Base-by-base conservation (phyloP, 495 filamentous ascomycete species). In the Antarctomyces pellizariae region DNA sequence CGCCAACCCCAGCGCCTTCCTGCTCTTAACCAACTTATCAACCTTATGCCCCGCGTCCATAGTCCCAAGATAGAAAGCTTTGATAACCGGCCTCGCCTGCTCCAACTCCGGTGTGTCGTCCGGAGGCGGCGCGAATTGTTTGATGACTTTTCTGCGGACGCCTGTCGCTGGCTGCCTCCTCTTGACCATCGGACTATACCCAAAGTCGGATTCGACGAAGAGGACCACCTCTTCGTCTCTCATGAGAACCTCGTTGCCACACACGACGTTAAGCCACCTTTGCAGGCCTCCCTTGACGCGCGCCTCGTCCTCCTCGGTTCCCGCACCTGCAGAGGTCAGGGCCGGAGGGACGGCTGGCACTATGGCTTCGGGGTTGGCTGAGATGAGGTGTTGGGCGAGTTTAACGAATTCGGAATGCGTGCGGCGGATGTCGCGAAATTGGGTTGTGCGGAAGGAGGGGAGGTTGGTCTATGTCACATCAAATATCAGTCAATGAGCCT, bases 111-210 rank as follows among this genome's bases (percentile, higher is more conserved):
- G 89, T 0, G 89, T 95, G 41, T 99, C 89, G 48, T 99, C 89
- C 4, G 84, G 79, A 0, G 89, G 89, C 4, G 89, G 89, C 9
- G 89, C 89, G 44, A 99, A 99, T 49, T 99, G 89, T 56, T 99
- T 99, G 48, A 99, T 59, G 22, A 93, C 68, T 51, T 89, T 86
- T 37, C 89, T 67, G 22, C 84, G 67, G 30, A 95, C 79, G 20
- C 89, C 89, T 0, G 89, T 99, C 9, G 89, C 89, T 4, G 89
- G 89, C 49, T 99, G 89, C 54, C 90, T 92, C 59, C 79, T 75
- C 39, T 79, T 69, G 11, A 95, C 70, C 34, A 95, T 75, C 3
- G 89, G 89, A 40, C 80, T 91, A 45, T 99, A 99, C 13, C 89
- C 89, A 47, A 91, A 91, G 48, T 99, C 89, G 39, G 79, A 86